These are phyloP conservation scores for Peronospora belbahrii DNA, from an alignment of 352 stramenopile species.

Conservation along the genomic window DNA sequence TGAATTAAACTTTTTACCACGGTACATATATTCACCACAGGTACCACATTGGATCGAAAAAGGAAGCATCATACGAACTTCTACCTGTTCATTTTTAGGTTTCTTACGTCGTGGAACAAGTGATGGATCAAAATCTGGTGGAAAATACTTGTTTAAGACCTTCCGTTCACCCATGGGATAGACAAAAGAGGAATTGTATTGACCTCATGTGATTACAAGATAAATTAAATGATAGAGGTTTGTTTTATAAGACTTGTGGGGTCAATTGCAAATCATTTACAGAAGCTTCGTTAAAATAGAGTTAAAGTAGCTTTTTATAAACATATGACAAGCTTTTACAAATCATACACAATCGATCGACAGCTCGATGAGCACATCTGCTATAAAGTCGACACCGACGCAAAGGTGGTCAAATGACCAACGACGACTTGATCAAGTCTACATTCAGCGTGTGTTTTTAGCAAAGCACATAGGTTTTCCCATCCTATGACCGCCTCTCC, in stretches of 20 bases:
- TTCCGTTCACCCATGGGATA: conserved; percentile 99
- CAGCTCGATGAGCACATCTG: conserved; percentile 14
- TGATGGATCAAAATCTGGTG: conserved; percentile 96
- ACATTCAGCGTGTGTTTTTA: too few species aligned
- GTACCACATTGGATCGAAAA: conserved; percentile 96
- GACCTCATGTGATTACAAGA: neutral
- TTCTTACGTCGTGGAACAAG: conserved; percentile 92
- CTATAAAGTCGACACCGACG: too few species aligned
- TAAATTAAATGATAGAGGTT: neutral
- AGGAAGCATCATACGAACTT: conserved; percentile 99
- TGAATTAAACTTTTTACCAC: conserved; percentile 99
- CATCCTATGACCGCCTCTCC: conserved; percentile 2
- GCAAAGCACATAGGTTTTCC: conserved; percentile 22
- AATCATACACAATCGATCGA: conserved; percentile 12
- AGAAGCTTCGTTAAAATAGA: too few species aligned
- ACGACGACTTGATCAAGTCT: too few species aligned
- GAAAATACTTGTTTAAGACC: conserved; percentile 99
- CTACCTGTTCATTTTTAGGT: conserved; percentile 92
- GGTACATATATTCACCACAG: conserved; percentile 98
- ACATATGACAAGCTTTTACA: too few species aligned
- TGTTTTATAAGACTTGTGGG: neutral
- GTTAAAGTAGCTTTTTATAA: too few species aligned
- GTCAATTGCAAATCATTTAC: too few species aligned
- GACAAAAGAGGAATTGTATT: too few species aligned
- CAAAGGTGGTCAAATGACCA: too few species aligned